These are phyloP conservation scores for Fusarium nurragi DNA, from an alignment of 2,329 filamentous ascomycete species.

Conservation along the genomic window DNA sequence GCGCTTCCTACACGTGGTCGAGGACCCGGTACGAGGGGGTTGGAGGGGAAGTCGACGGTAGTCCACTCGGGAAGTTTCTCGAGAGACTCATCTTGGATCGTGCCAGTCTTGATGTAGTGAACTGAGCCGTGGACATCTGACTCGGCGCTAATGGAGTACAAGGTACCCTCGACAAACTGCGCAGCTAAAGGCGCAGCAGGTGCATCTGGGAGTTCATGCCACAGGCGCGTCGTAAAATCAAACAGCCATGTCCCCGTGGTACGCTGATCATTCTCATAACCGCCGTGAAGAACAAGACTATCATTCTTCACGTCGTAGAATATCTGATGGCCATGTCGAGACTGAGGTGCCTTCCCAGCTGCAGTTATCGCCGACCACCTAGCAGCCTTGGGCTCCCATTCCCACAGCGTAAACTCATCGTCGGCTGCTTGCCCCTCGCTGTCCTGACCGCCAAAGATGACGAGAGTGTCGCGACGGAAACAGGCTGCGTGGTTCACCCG, in stretches of 20 bases:
- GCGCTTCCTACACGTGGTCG: slow-evolving; percentile 33
- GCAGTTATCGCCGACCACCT: slow-evolving; percentile 19
- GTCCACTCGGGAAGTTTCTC: slow-evolving; percentile 9
- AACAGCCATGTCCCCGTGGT: slow-evolving; percentile 31
- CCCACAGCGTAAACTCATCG: slow-evolving; percentile 25
- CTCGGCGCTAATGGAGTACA: slow-evolving; percentile 31
- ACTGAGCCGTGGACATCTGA: slow-evolving; percentile 29
- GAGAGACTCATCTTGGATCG: slow-evolving; percentile 12
- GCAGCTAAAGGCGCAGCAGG: slow-evolving; percentile 13
- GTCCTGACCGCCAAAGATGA: slow-evolving; percentile 28
- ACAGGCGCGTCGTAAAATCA: slow-evolving; percentile 22
- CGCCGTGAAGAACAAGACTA: slow-evolving; percentile 24
- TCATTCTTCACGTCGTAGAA: slow-evolving; percentile 27
- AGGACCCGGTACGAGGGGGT: slow-evolving; percentile 21
- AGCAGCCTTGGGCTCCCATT: slow-evolving; percentile 21
- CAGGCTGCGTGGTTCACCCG: slow-evolving; percentile 28
- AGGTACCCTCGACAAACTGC: slow-evolving; percentile 25
- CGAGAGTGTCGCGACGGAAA: slow-evolving; percentile 15
- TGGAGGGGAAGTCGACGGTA: slow-evolving; percentile 29
- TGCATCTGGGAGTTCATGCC: slow-evolving; percentile 19
- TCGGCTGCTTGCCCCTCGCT: slow-evolving; percentile 2
- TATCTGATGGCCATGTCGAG: slow-evolving; percentile 20
- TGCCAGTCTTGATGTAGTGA: slow-evolving; percentile 18
- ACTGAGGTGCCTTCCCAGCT: slow-evolving; percentile 16
- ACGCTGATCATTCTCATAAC: slow-evolving; percentile 5